phyloP scores from a whole-genome alignment of 2,329 filamentous ascomycete genomes.

The Colletotrichum graminicola region DNA sequence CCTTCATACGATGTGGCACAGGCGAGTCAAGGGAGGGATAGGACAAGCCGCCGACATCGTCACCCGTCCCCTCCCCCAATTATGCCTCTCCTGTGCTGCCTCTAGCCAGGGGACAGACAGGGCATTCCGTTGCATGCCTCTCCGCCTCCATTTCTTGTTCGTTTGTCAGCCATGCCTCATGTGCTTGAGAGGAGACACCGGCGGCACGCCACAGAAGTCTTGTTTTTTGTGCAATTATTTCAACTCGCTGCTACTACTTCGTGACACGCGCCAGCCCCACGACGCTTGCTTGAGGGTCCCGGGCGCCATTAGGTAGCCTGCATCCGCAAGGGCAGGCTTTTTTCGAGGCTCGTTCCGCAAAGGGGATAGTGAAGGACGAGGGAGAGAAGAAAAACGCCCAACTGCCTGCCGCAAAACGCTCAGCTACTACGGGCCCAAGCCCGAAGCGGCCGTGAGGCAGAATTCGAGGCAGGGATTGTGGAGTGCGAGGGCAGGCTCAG shows the following conservation, averaged over 20 bases:
- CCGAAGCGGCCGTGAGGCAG: constrained; percentile 22
- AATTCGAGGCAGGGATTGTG: not conserved
- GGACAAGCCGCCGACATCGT: constrained; percentile 10
- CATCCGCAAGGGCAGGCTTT: not conserved
- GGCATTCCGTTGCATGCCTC: not conserved
- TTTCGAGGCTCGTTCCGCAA: constrained; percentile 6
- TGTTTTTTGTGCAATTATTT: not conserved
- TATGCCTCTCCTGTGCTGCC: not conserved
- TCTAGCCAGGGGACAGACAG: not conserved
- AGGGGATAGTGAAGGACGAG: not conserved
- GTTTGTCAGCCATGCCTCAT: not conserved
- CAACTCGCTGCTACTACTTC: not conserved
- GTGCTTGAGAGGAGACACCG: not conserved
- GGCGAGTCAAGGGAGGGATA: constrained; percentile 29
- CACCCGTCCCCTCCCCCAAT: too few species aligned
- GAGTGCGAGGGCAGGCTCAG: constrained; percentile 16
- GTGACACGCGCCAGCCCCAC: not conserved
- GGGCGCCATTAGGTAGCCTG: not conserved
- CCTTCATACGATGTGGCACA: not conserved
- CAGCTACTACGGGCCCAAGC: constrained; percentile 21
- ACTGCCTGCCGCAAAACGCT: constrained; percentile 23
- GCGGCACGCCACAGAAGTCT: constrained; percentile 14
- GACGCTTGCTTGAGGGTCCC: constrained; percentile 9
- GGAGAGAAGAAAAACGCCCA: constrained; percentile 23
- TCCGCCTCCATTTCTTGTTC: constrained; percentile 1